These are phyloP conservation scores for Sporodiniella umbellata DNA, from an alignment of 371 early-diverging fungal species.

Conservation along the genomic window DNA sequence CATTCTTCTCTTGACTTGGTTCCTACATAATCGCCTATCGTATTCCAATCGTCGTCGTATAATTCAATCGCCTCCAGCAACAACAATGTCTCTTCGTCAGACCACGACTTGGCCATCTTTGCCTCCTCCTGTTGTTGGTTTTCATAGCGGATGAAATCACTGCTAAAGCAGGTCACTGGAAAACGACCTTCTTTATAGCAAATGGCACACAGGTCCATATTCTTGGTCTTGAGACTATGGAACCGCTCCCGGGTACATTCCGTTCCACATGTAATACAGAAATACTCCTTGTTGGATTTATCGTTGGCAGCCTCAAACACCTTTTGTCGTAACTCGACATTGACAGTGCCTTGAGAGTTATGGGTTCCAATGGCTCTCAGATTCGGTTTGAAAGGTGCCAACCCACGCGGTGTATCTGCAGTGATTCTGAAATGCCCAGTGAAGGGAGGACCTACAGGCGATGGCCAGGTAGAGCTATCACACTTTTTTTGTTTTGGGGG, in stretches of 20 bases:
- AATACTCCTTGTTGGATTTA: constrained; percentile 41
- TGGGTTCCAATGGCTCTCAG: constrained; percentile 19
- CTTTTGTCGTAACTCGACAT: constrained; percentile 53
- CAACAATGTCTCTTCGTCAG: constrained; percentile 90
- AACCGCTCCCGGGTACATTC: constrained; percentile 82
- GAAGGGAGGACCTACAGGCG: constrained; percentile 90
- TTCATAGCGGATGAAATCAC: constrained; percentile 85
- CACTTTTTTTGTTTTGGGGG: constrained; percentile 46
- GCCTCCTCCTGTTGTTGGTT: constrained; percentile 53
- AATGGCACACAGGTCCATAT: constrained; percentile 81
- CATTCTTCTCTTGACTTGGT: constrained; percentile 94
- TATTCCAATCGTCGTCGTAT: constrained; percentile 96
- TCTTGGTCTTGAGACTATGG: constrained; percentile 77
- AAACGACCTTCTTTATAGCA: constrained; percentile 95
- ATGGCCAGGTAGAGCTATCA: constrained; percentile 90
- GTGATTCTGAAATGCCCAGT: constrained; percentile 95
- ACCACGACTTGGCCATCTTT: constrained; percentile 60
- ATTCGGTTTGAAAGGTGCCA: constrained; percentile 81
- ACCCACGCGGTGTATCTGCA: constrained; percentile 93
- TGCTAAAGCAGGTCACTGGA: constrained; percentile 78
- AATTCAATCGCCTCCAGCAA: constrained; percentile 96
- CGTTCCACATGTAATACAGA: constrained; percentile 88
- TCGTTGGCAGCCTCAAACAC: constrained; percentile 48
- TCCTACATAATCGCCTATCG: constrained; percentile 86
- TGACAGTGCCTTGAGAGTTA: constrained; percentile 17